Evolutionary conservation across 164 flowering plant species (phyloP).

Genomic region (Vitis rupestris): DNA sequence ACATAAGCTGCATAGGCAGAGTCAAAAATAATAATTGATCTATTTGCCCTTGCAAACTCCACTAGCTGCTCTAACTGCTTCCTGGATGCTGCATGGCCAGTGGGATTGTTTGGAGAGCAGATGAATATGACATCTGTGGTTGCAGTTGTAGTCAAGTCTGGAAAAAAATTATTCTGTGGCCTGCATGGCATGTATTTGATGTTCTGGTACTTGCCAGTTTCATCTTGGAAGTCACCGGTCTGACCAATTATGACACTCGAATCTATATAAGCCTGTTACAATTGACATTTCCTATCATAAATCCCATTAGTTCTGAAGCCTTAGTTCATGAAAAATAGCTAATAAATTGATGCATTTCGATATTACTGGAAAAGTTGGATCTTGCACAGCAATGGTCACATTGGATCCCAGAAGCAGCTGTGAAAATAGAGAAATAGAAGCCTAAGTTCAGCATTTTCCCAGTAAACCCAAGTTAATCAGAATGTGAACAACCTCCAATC

Average conservation of each 20-base stretch:
- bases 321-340: background rate
- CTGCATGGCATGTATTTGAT: conserved; percentile 77
- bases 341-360: background rate
- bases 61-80: conserved; percentile 72
- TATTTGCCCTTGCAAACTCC: conserved; percentile 65
- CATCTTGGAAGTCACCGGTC: conserved; percentile 45
- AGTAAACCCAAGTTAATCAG: background rate
- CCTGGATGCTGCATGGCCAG: conserved; percentile 73
- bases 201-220: conserved; percentile 48
- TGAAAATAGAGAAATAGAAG: conserved; percentile 2
- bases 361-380: conserved; percentile 85
- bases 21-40: conserved; percentile 78
- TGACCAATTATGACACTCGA: conserved; percentile 80
- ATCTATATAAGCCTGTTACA: conserved; percentile 74
- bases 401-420: conserved; percentile 81
- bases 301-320: background rate
- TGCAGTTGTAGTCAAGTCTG: conserved; percentile 48
- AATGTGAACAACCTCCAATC: background rate
- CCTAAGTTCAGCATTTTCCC: background rate
- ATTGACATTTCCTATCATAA: background rate
- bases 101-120: conserved; percentile 94
- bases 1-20: conserved; percentile 78
- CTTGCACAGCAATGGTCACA: conserved; percentile 79
- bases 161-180: conserved; percentile 68
- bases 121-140: conserved; percentile 79